Conservation (phyloP, 148 eudicot genomes). For the Silene conica region DNA sequence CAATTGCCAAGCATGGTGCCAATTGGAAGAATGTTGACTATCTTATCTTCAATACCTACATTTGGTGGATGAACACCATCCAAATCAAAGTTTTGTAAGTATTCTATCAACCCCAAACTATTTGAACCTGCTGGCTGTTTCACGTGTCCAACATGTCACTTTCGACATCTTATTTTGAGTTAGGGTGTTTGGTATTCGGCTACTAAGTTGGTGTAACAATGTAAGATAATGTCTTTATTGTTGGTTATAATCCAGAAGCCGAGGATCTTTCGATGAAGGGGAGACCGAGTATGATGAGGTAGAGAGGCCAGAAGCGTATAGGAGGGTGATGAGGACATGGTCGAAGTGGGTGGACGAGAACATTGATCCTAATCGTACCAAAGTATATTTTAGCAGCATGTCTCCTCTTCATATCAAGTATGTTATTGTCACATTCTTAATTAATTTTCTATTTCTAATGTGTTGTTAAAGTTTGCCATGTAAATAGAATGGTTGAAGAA, state of each 20-base stretch:
- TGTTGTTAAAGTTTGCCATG: neutral
- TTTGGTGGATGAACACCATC: slow-evolving; percentile 98
- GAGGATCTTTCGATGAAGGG: slow-evolving; percentile 84
- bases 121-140: too few relatives aligned
- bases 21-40: slow-evolving; percentile 84
- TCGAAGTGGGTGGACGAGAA: slow-evolving; percentile 75
- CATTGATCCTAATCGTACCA: slow-evolving; percentile 62
- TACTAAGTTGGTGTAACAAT: too few relatives aligned
- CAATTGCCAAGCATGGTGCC: slow-evolving; percentile 64
- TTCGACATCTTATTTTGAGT: too few relatives aligned
- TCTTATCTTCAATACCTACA: slow-evolving; percentile 84
- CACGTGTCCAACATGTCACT: too few relatives aligned
- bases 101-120: neutral
- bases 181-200: too few relatives aligned
- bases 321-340: slow-evolving; percentile 76
- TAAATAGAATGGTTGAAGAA: neutral
- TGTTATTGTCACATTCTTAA: neutral
- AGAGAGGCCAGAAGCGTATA: slow-evolving; percentile 53
- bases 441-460: neutral
- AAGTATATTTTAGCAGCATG: slow-evolving; percentile 83
- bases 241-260: slow-evolving; percentile 30
- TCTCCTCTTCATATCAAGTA: slow-evolving; percentile 98
- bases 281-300: slow-evolving; percentile 75
- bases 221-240: too few relatives aligned
- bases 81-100: slow-evolving; percentile 86